Conservation (phyloP, 2,329 filamentous ascomycete genomes). For the Orbilia oligospora region DNA sequence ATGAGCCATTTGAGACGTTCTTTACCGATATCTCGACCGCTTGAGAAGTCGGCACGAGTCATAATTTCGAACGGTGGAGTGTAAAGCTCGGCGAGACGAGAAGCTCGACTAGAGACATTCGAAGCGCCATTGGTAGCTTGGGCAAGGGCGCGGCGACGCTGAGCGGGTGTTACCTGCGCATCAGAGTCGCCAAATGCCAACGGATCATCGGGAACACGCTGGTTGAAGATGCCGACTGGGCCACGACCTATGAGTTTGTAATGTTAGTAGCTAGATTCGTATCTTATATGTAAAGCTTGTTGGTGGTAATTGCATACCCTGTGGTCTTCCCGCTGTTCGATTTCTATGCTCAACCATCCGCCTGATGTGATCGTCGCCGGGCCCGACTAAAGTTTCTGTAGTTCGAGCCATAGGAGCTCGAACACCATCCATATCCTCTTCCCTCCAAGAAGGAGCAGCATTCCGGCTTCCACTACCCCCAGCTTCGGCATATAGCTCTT, state of each 20-base stretch:
- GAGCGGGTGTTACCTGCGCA: conserved; percentile 64
- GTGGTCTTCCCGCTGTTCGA: conserved; percentile 14
- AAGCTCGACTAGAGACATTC: conserved; percentile 78
- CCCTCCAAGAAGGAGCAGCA: conserved; percentile 67
- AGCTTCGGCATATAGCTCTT: conserved; percentile 82
- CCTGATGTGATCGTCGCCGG: conserved; percentile 69
- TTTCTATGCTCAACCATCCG: conserved; percentile 41
- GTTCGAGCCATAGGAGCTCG: conserved; percentile 91
- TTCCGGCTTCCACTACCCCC: conserved; percentile 65
- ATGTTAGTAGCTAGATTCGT: not conserved
- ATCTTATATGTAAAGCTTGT: not conserved
- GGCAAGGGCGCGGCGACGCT: conserved; percentile 71
- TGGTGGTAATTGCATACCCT: conserved; percentile 23
- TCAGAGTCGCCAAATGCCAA: conserved; percentile 72
- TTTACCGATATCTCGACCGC: conserved; percentile 86
- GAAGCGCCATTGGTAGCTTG: conserved; percentile 77
- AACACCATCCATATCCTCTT: conserved; percentile 74
- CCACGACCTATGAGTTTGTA: conserved; percentile 24
- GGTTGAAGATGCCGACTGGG: conserved; percentile 77
- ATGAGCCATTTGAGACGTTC: conserved; percentile 93
- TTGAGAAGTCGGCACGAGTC: conserved; percentile 82
- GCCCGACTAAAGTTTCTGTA: conserved; percentile 90
- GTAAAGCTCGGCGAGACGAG: conserved; percentile 89
- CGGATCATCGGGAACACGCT: conserved; percentile 71
- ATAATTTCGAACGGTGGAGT: conserved; percentile 93